A percentile compares a stretch with the other conserved stretches of the same genome.
Conservation (phyloP, 163 green algal species). For the Chlorella variabilis region DNA sequence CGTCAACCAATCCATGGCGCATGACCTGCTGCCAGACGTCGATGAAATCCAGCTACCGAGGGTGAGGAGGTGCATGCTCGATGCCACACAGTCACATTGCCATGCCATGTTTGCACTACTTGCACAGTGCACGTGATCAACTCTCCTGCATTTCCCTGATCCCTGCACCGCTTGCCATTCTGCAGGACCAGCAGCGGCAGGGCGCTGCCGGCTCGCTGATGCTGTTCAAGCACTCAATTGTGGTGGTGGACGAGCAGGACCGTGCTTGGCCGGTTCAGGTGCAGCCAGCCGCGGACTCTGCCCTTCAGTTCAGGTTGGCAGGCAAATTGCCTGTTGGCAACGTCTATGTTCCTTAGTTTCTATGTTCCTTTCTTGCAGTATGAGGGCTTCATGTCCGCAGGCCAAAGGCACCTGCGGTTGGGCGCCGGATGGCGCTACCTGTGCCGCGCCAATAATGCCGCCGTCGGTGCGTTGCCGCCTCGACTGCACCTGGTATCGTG, state of each 20-base stretch:
- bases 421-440: slow-evolving; percentile 53
- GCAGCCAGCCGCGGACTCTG: too few species aligned
- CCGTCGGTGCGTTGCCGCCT: slow-evolving; percentile 8
- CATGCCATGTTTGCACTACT: too few species aligned
- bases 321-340: too few species aligned
- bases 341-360: too few species aligned
- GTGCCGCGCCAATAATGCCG: slow-evolving; percentile 37
- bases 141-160: too few species aligned
- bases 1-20: slow-evolving; percentile 53
- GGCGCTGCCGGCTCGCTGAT: slow-evolving; percentile 2
- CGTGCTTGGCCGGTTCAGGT: slow-evolving; percentile 47
- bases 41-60: slow-evolving; percentile 8
- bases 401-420: slow-evolving; percentile 56
- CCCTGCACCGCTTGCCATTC: too few species aligned
- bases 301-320: too few species aligned
- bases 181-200: slow-evolving; percentile 27
- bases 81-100: too few species aligned
- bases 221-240: slow-evolving; percentile 57
- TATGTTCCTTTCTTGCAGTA: slow-evolving; percentile 42
- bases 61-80: neutral
- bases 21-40: slow-evolving; percentile 39
- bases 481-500: too few species aligned
- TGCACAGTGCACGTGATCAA: too few species aligned
- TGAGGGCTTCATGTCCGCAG: slow-evolving; percentile 56
- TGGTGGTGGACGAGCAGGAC: slow-evolving; percentile 47